These are phyloP conservation scores for Rhododendron williamsianum DNA, from an alignment of 148 eudicot species.

Conservation along the genomic window DNA sequence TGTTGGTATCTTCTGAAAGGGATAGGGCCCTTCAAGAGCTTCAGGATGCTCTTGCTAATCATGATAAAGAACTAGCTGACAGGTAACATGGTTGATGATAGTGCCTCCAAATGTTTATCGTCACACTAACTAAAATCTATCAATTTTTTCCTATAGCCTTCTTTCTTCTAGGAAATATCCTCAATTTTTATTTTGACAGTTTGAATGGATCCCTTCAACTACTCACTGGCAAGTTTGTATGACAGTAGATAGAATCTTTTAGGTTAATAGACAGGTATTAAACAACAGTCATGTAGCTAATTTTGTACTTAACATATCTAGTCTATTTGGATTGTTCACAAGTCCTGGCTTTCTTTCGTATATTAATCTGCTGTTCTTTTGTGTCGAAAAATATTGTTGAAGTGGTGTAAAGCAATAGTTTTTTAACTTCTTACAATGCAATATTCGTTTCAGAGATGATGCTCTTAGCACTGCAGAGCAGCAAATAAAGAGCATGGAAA, in stretches of 20 bases:
- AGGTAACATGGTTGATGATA: slow-evolving; percentile 36
- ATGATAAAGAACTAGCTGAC: slow-evolving; percentile 57
- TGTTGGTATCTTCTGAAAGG: slow-evolving; percentile 53
- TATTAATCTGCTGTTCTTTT: background rate
- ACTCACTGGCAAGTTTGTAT: background rate
- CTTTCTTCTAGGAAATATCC: slow-evolving; percentile 1
- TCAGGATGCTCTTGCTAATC: slow-evolving; percentile 54
- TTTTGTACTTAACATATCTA: background rate
- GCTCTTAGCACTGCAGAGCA: slow-evolving; percentile 57
- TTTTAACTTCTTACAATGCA: background rate
- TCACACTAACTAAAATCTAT: background rate
- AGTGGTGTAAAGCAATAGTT: background rate
- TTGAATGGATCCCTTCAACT: background rate
- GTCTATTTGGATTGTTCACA: background rate
- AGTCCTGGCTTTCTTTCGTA: background rate
- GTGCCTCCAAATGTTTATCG: background rate
- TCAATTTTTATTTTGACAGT: background rate
- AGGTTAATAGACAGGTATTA: background rate
- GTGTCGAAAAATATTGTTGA: background rate
- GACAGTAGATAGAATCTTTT: background rate
- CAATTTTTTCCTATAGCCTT: background rate
- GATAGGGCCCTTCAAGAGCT: slow-evolving; percentile 77
- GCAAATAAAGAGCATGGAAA: slow-evolving; percentile 63
- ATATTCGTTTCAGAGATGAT: slow-evolving; percentile 53
- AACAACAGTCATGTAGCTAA: background rate